A percentile compares a stretch with the other conserved stretches of the same genome.
Conservation (phyloP, 2,329 filamentous ascomycete species). For the Nothophaeocryptopus gaeumannii region DNA sequence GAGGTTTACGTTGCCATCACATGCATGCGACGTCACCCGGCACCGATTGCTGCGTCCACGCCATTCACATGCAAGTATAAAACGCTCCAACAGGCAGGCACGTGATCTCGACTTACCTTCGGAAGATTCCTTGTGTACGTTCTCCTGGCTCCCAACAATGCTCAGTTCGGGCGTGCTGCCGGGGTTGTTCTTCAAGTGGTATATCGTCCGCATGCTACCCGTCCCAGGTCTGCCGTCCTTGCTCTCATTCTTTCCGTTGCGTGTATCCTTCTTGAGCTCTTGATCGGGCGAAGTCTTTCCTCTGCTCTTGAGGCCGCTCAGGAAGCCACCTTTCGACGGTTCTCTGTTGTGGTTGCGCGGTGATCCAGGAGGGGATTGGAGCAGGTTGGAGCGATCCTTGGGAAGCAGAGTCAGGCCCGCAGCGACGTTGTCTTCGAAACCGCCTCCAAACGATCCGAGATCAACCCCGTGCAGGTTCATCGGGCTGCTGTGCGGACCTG, state of each 20-base stretch:
- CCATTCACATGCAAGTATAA: no score
- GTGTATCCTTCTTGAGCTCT: conserved; percentile 19
- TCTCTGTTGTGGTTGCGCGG: conserved; percentile 27
- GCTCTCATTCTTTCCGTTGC: conserved; percentile 29
- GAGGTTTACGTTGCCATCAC: no score
- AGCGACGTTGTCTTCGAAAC: conserved; percentile 28
- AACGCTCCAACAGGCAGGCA: no score
- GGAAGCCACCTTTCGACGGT: conserved; percentile 26
- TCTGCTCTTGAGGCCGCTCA: conserved; percentile 29
- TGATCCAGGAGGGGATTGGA: conserved; percentile 31
- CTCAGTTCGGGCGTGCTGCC: conserved; percentile 50
- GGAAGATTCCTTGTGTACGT: conserved; percentile 23
- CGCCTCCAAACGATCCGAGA: conserved; percentile 37
- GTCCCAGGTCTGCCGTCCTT: conserved; percentile 31
- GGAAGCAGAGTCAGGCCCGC: conserved; percentile 23
- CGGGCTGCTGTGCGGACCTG: conserved; percentile 32
- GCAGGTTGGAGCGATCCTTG: conserved; percentile 22
- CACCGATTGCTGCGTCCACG: no score
- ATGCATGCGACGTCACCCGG: no score
- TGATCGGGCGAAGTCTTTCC: conserved; percentile 16
- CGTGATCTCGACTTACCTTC: conserved; percentile 27
- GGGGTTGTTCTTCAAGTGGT: conserved; percentile 42
- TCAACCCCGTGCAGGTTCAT: conserved; percentile 37
- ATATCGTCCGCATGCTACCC: conserved; percentile 37
- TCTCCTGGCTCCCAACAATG: conserved; percentile 33